Base-by-base conservation (phyloP, 2,329 filamentous ascomycete species). In the Aureobasidium mangrovei region DNA sequence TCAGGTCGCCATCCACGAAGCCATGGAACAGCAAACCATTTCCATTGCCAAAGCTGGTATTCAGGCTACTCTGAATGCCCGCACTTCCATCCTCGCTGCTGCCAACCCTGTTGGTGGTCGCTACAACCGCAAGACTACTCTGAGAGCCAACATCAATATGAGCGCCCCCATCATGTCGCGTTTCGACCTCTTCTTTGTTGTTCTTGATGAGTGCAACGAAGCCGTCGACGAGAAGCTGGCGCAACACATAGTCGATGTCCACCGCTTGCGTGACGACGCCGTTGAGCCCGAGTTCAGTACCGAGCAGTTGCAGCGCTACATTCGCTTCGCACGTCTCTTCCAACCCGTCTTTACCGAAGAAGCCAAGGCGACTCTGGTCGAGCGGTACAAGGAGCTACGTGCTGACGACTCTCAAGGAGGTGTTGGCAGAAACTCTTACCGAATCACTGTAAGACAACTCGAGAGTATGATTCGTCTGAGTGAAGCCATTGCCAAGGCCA, bases 21-120 rank as follows among this genome's bases (percentile, higher is more conserved):
- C 93, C 57, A 98, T 98, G 93, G 93, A 98, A 80, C 93, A 98
- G 75, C 93, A 98, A 72, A 98, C 93, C 4, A 98, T 98, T 61
- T 96, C 90, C 7, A 98, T 98, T 64, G 91, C 93, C 57, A 98
- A 98, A 73, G 93, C 93, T 4, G 93, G 93, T 64, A 98, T 98
- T 56, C 93, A 98, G 69, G 94, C 93, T 3, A 98, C 93, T 0
- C 80, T 98, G 43, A 98, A 98, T 66, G 93, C 93, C 2, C 83
- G 93, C 54, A 96, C 93, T 0, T 93, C 86, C 44, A 97, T 98
- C 64, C 84, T 98, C 12, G 93, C 93, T 0, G 93, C 93, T 5
- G 93, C 93, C 31, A 98, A 98, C 70, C 93, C 93, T 0, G 89
- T 98, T 4, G 89, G 89, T 29, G 93, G 93, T 9, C 83, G 93